These are phyloP conservation scores for Phytopythium ostracodes DNA, from an alignment of 352 stramenopile species.

Conservation along the genomic window DNA sequence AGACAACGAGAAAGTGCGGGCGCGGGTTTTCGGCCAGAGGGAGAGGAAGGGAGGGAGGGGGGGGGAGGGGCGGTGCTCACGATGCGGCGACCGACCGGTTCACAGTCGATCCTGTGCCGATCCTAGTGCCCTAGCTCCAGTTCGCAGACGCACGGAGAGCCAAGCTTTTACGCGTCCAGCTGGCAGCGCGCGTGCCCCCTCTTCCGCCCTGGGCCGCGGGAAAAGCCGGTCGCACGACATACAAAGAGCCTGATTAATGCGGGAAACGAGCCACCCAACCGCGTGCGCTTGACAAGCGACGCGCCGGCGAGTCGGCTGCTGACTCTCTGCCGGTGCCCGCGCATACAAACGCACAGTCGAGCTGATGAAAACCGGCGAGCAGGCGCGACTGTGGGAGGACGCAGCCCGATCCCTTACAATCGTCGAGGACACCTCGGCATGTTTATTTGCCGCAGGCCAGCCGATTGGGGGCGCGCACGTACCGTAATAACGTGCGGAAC, in stretches of 20 bases:
- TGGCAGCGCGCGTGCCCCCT: not conserved
- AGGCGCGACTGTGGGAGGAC: not conserved
- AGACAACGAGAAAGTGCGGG: not conserved
- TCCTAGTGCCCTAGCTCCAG: too few relatives aligned
- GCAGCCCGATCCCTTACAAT: not conserved
- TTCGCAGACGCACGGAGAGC: too few relatives aligned
- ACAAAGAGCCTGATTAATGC: not conserved
- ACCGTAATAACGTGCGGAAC: too few relatives aligned
- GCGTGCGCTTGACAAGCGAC: not conserved
- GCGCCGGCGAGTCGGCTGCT: too few relatives aligned
- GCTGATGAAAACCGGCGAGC: too few relatives aligned
- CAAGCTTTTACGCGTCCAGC: slow-evolving; percentile 4
- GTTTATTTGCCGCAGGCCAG: too few relatives aligned
- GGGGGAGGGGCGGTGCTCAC: too few relatives aligned
- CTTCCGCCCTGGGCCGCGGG: not conserved
- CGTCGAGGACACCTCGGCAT: not conserved
- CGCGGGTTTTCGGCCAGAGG: not conserved
- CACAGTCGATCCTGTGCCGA: too few relatives aligned
- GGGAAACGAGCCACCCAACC: not conserved
- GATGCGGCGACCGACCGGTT: slow-evolving; percentile 1
- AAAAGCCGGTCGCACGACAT: not conserved
- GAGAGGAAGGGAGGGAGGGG: slow-evolving; percentile 1
- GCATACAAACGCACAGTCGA: not conserved
- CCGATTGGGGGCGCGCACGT: too few relatives aligned
- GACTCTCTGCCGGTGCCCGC: not conserved